Conservation (phyloP, 1,284 basidiomycete species). For the Ganoderma leucocontextum region DNA sequence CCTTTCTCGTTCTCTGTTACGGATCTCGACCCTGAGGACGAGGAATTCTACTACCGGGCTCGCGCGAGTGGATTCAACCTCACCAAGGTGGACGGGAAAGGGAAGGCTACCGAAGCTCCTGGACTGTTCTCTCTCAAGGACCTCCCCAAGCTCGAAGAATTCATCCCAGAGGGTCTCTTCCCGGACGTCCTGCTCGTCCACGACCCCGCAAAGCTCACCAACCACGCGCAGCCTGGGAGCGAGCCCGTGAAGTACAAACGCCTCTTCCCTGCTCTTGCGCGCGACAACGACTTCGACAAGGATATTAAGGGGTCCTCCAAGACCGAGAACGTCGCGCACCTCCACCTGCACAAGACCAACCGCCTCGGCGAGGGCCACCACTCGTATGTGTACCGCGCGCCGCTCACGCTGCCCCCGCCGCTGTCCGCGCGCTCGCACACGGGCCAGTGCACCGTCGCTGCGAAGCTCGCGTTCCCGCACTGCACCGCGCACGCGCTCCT, state of each 20-base stretch:
- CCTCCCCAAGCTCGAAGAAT: slow-evolving; percentile 43
- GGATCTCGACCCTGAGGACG: neutral
- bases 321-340: slow-evolving; percentile 32
- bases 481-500: slow-evolving; percentile 39
- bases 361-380: slow-evolving; percentile 45
- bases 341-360: slow-evolving; percentile 40
- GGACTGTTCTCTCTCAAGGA: slow-evolving; percentile 16
- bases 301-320: neutral
- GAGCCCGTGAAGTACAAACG: slow-evolving; percentile 36
- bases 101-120: neutral
- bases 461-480: slow-evolving; percentile 40
- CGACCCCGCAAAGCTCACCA: slow-evolving; percentile 32
- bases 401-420: slow-evolving; percentile 43
- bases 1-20: neutral
- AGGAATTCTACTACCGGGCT: slow-evolving; percentile 2
- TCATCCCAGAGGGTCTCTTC: slow-evolving; percentile 43
- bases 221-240: neutral
- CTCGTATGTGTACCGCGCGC: slow-evolving; percentile 44
- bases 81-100: neutral
- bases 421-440: slow-evolving; percentile 38
- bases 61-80: slow-evolving; percentile 2
- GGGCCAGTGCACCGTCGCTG: slow-evolving; percentile 44
- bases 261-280: slow-evolving; percentile 30
- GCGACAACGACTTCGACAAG: neutral
- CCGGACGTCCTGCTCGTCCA: slow-evolving; percentile 45